phyloP scores from a whole-genome alignment of 2,329 filamentous ascomycete genomes.

The Hymenoscyphus fraxineus region DNA sequence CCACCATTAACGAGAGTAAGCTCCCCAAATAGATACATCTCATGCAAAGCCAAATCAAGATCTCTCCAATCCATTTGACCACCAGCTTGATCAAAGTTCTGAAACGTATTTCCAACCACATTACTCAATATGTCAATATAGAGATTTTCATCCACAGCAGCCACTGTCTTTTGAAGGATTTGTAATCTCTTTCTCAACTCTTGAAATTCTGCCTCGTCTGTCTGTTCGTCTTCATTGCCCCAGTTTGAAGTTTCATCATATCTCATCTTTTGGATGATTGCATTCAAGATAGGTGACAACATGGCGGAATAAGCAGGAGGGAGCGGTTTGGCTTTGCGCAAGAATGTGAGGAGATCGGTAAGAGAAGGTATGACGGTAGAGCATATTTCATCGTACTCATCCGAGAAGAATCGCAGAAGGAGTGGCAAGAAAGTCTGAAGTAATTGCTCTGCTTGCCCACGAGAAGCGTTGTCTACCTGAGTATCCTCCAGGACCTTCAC shows the following conservation, averaged over 20 bases:
- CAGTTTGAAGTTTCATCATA: conserved; percentile 93
- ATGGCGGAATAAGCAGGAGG: conserved; percentile 74
- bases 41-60: conserved; percentile 85
- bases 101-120: conserved; percentile 83
- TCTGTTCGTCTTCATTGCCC: conserved; percentile 92
- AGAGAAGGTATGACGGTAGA: conserved; percentile 91
- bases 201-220: conserved; percentile 95
- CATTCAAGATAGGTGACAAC: conserved; percentile 82
- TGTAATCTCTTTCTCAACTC: conserved; percentile 88
- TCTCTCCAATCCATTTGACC: conserved; percentile 88
- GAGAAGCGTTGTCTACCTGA: conserved; percentile 58
- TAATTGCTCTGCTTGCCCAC: conserved; percentile 73
- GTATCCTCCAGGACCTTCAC: conserved; percentile 76
- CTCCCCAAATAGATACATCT: conserved; percentile 95
- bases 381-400: conserved; percentile 97
- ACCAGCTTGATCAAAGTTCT: conserved; percentile 70
- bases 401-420: conserved; percentile 89
- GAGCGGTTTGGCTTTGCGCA: conserved; percentile 76
- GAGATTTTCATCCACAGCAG: conserved; percentile 79
- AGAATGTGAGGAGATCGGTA: conserved; percentile 85
- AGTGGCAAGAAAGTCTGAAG: conserved; percentile 81
- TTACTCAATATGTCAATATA: conserved; percentile 87
- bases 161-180: conserved; percentile 87
- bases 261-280: conserved; percentile 92
- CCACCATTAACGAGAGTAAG: conserved; percentile 85